Evolutionary conservation across 2,329 filamentous ascomycete genomes (phyloP), one percentile per base, ranked within the genome.

Genomic region (Fusarium sp.): DNA sequence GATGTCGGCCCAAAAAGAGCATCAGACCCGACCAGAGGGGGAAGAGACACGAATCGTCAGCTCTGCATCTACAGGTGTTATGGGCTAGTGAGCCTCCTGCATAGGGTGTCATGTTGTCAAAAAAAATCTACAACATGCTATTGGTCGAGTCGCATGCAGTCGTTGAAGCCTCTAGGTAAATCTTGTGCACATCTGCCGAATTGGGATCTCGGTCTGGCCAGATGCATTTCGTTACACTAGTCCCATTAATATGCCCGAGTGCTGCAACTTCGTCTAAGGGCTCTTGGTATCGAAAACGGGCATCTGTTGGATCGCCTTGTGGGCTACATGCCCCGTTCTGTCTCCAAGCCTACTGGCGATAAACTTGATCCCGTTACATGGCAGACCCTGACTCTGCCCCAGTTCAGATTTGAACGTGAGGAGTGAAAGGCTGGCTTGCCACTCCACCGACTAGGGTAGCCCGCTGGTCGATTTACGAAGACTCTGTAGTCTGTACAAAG

Each of bases 181-280:
- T 66, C 18, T 57, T 53, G 47, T 38, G 42, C 15, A 36, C 27
- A 63, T 47, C 58, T 62, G 35, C 71, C 56, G 20, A 58, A 71
- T 72, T 63, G 55, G 63, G 65, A 49, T 63, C 67, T 75, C 72
- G 67, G 72, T 76, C 72, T 74, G 71, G 68, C 63, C 38, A 76
- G 61, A 22, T 68, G 56, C 72, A 75, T 70, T 50, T 71, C 36
- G 33, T 52, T 58, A 35, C 46, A 62, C 66, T 57, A 35, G 25
- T 44, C 47, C 54, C 55, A 29, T 44, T 38, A 17, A 35, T 59
- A 59, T 15, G 29, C 44, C 60, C 39, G 31, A 36, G 35, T 36
- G 25, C 17, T 25, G 35, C 18, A 50, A 56, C 56, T 38, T 54
- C 65, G 39, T 53, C 45, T 42, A n/a, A 35, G 20, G 25, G 38